Percentiles rank a stretch among this genome's conserved stretches.
These are phyloP conservation scores for Sporisorium graminicola DNA, from an alignment of 1,284 basidiomycete species.

Conservation along the genomic window DNA sequence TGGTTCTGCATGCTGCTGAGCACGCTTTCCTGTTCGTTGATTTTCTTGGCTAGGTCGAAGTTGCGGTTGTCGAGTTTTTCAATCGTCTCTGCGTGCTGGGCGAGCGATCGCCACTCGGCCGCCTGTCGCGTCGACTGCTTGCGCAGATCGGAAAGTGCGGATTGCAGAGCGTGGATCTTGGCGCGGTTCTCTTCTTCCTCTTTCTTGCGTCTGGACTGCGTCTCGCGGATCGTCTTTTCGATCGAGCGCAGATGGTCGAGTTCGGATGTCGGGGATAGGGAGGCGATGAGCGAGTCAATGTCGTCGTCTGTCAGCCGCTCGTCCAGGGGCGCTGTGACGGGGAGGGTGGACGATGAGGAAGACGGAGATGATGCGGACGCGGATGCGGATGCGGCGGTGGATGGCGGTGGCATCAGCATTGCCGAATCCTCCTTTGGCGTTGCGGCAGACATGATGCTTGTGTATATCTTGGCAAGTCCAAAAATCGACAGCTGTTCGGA, in stretches of 20 bases:
- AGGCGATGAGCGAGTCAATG: constrained; percentile 43
- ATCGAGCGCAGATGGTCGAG: constrained; percentile 42
- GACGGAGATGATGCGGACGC: neutral
- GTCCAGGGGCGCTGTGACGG: constrained; percentile 6
- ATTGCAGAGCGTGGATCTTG: constrained; percentile 48
- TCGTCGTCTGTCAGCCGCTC: constrained; percentile 47
- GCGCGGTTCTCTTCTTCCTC: constrained; percentile 35
- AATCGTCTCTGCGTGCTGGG: constrained; percentile 47
- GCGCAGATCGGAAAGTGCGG: constrained; percentile 41
- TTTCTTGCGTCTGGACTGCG: constrained; percentile 19
- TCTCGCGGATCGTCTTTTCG: constrained; percentile 50
- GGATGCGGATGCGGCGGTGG: neutral
- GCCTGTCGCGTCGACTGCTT: constrained; percentile 50
- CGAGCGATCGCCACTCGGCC: constrained; percentile 56
- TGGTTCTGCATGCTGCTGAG: constrained; percentile 53
- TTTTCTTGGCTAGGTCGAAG: constrained; percentile 61
- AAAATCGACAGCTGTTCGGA: too few species aligned
- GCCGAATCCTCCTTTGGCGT: constrained; percentile 15
- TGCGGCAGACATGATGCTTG: constrained; percentile 8
- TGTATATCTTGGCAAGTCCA: too few species aligned
- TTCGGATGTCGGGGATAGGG: constrained; percentile 40
- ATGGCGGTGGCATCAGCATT: constrained; percentile 16
- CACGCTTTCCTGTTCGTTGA: constrained; percentile 59
- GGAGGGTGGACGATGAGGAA: neutral
- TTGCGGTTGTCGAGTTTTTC: constrained; percentile 58